These are phyloP conservation scores for Thalassiosira mediterranea DNA, from an alignment of 352 stramenopile species.

Conservation along the genomic window DNA sequence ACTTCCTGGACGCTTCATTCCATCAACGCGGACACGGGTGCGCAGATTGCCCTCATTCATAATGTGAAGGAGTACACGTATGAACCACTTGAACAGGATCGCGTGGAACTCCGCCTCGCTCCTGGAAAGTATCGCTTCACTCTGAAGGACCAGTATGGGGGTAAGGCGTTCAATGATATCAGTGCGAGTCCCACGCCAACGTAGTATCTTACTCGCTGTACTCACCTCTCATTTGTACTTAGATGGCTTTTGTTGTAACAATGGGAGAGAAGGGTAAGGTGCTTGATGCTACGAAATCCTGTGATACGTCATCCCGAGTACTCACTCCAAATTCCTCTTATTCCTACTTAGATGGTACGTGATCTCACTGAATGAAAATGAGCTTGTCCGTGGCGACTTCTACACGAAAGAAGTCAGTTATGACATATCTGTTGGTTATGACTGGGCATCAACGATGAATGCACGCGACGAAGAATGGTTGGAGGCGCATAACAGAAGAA, in stretches of 20 bases:
- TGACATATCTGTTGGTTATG: not conserved
- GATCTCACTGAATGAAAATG: not conserved
- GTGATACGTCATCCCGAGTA: no score
- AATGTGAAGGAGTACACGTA: conserved; percentile 19
- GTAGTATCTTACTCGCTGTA: no score
- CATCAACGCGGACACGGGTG: no score
- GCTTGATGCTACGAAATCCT: no score
- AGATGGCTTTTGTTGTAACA: conserved; percentile 23
- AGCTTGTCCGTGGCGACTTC: not conserved
- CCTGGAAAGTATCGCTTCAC: not conserved
- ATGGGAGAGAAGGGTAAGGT: no score
- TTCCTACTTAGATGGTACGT: no score
- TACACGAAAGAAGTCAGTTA: not conserved
- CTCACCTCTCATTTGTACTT: no score
- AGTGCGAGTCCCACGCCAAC: no score
- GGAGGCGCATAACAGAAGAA: not conserved
- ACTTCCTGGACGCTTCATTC: no score
- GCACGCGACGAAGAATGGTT: not conserved
- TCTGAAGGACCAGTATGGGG: conserved; percentile 39
- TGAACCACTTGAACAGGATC: conserved; percentile 4
- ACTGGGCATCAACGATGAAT: not conserved
- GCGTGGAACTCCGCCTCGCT: conserved; percentile 11
- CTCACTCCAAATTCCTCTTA: no score
- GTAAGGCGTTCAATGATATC: no score
- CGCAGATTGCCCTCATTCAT: no score